Evolutionary conservation across 2,329 filamentous ascomycete species (phyloP).

Genomic region (Lasiodiplodia citricola): DNA sequence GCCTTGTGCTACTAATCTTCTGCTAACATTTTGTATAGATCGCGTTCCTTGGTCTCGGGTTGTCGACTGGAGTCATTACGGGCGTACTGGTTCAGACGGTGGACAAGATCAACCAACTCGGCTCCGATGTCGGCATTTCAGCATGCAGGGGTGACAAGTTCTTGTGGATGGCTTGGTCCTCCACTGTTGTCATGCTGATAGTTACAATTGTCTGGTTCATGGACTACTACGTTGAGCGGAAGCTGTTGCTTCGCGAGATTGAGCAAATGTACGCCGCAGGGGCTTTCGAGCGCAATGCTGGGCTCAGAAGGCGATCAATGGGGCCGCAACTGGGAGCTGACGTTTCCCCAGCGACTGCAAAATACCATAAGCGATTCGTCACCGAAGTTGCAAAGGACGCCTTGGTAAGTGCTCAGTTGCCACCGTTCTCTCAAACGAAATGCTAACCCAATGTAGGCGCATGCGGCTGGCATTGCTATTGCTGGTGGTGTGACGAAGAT

Average conservation of each 20-base stretch:
- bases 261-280: constrained; percentile 10
- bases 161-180: constrained; percentile 61
- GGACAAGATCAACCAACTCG: constrained; percentile 56
- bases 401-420: not conserved
- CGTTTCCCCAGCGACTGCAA: not conserved
- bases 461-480: not conserved
- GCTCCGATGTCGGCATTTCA: constrained; percentile 51
- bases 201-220: constrained; percentile 1
- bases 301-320: constrained; percentile 2
- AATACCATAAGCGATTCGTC: not conserved
- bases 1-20: not conserved
- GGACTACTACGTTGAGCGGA: constrained; percentile 20
- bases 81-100: constrained; percentile 59
- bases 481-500: not conserved
- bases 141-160: constrained; percentile 57
- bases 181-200: constrained; percentile 46
- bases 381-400: constrained; percentile 11
- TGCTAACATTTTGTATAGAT: constrained; percentile 30
- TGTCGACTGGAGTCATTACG: constrained; percentile 72
- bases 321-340: not conserved
- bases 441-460: not conserved
- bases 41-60: constrained; percentile 63
- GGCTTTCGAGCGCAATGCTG: not conserved
- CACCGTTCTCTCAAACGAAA: not conserved
- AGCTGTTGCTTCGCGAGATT: not conserved